Evolutionary conservation across 352 stramenopile species (phyloP), one percentile per base, ranked within the genome.

Genomic region (Globisporangium cederbergense): DNA sequence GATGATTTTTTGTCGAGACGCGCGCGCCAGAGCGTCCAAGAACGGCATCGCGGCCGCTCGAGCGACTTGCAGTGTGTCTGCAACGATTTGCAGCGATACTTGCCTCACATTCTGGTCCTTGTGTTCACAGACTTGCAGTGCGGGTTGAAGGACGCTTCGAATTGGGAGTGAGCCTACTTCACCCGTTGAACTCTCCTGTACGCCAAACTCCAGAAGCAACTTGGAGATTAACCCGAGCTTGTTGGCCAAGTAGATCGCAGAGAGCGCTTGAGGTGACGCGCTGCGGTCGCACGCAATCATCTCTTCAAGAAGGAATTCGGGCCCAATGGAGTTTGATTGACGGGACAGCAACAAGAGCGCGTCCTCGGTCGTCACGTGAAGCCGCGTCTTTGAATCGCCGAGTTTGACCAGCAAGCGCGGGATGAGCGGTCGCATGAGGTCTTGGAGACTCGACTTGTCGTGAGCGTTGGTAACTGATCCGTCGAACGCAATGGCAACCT

Each of bases 1-100:
- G n/a, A 93, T 92, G 20, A 95, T 72, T 68, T 93, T 95, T 57
- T 95, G 86, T 34, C 82, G 73, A 22, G 77, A 79, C 13, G 78
- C 76, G 0, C 86, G 76, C 4, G 83, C 83, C 0, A 95, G 49
- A 1, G 75, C 79, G 55, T 93, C 81, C 13, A 94, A 30, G 50
- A 89, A 91, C 2, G 86, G 83, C 79, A 89, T 94, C 0, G 78
- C 71, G 14, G 83, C 77, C 16, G 54, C 72, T 9, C 83, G 77
- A 54, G 82, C 82, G 2, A 81, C 69, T 49, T 91, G 78, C 32
- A 95, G 70, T 0, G 81, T 72, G 52, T 93, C 79, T 0, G 79
- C 72, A n/a, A 92, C 72, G 57, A 95, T 89, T 50, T 92, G 79
- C 8, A 91, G 59, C 3, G 82, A 69, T 32, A 89, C 72, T 32